Evolutionary conservation across 129 eudicot genomes (phyloP), one percentile per base, ranked within the genome.

Genomic region (Flaveria ramosissima): DNA sequence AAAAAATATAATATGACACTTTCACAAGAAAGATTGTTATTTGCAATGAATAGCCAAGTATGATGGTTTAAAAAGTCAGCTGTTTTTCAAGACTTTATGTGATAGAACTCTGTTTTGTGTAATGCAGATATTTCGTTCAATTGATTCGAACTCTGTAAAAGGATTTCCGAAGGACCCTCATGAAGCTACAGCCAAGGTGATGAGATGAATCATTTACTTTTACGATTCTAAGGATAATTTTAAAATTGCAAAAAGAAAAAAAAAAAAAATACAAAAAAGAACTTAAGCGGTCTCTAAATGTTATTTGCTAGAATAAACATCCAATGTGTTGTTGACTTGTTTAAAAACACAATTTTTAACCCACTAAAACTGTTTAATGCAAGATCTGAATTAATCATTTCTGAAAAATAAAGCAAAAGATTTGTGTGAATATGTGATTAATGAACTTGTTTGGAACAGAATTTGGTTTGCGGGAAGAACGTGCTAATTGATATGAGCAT

Each of bases 401-500:
- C n/a, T 16, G 13, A 55, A 50, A 2, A 13, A 16, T 30, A 17
- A 30, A 13, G 78, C 68, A 14, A 26, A 61, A 23, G 42, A 30
- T 15, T 24, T 77, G 74, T 55, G 71, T 77, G 52, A 55, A 64
- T 32, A 68, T 43, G 70, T 47, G 69, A 59, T 48, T 66, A 60
- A 60, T 56, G n/a, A 52, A 71, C 11, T 81, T 79, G 61, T 77
- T 82, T 70, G 7, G 5, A 71, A 73, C 91, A 92, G 97, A 92
- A 92, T 87, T 69, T 92, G 88, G 85, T 85, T 10, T 92, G 97
- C 47, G 97, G 97, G 57, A 92, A 92, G 85, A 92, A 92, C 51
- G 87, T 89, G 59, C 89, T 92, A 16, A 89, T 92, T 41, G 97
- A 92, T 68, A 89, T 92, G 97, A 92, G 97, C 87, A 92, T 92